These are phyloP conservation scores for Chrysanthemum makinoi DNA, from an alignment of 129 eudicot genomes.

Conservation along the genomic window DNA sequence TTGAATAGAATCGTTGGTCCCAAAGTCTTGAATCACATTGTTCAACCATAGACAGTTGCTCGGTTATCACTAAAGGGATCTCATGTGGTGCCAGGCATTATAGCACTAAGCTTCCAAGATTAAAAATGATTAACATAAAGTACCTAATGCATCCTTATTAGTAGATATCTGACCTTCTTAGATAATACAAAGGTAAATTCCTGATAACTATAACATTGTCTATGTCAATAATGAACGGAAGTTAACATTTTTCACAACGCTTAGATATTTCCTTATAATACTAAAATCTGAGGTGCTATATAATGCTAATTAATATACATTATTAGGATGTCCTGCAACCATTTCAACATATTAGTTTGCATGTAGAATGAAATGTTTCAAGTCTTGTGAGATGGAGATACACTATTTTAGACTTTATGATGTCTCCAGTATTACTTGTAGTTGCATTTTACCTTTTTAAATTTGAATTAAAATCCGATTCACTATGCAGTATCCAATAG, in stretches of 20 bases:
- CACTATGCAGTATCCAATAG: conserved; percentile 68
- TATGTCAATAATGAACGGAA: neutral
- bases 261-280: neutral
- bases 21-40: too few species aligned
- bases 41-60: too few species aligned
- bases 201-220: neutral
- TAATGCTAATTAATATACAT: neutral
- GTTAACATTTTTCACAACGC: neutral
- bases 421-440: neutral
- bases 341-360: neutral
- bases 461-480: neutral
- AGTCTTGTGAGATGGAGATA: neutral
- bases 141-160: neutral
- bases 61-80: neutral
- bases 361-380: neutral
- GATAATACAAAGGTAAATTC: neutral
- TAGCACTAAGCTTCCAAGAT: too few species aligned
- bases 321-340: neutral
- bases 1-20: too few species aligned
- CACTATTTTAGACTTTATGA: neutral
- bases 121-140: too few species aligned
- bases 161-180: neutral
- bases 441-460: neutral
- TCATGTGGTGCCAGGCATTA: neutral
- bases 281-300: neutral